Conservation (phyloP, 192 early-diverging fungal genomes). For the Coemansia sp. region DNA sequence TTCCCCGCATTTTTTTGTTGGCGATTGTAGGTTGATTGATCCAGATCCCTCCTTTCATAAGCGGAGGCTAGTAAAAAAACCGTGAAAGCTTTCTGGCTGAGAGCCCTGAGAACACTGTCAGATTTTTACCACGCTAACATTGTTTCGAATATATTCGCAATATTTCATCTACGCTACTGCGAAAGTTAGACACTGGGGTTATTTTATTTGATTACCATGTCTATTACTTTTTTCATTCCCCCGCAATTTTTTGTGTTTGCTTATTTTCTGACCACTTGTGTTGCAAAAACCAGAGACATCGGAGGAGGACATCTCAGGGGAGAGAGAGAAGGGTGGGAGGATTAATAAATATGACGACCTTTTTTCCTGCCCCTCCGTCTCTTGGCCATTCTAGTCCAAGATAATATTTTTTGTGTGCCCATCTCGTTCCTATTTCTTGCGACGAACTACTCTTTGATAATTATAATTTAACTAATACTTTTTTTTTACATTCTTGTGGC, state of each 20-base stretch:
- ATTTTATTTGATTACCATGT: not conserved
- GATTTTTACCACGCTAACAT: not conserved
- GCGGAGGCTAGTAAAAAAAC: not conserved
- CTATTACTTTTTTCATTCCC: not conserved
- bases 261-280: not conserved
- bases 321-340: not conserved
- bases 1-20: not conserved
- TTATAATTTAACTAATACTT: no score
- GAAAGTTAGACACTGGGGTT: conserved; percentile 3
- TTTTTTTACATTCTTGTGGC: no score
- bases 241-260: not conserved
- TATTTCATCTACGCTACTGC: not conserved
- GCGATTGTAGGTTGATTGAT: not conserved
- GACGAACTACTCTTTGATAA: no score
- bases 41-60: not conserved
- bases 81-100: not conserved
- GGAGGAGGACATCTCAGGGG: not conserved
- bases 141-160: not conserved
- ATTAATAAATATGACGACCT: not conserved
- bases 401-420: no score
- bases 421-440: no score
- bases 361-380: not conserved
- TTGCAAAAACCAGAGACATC: not conserved
- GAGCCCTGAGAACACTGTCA: not conserved
- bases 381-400: not conserved